These are phyloP conservation scores for Mortierella sp. DNA, from an alignment of 371 early-diverging fungal species.

Conservation along the genomic window DNA sequence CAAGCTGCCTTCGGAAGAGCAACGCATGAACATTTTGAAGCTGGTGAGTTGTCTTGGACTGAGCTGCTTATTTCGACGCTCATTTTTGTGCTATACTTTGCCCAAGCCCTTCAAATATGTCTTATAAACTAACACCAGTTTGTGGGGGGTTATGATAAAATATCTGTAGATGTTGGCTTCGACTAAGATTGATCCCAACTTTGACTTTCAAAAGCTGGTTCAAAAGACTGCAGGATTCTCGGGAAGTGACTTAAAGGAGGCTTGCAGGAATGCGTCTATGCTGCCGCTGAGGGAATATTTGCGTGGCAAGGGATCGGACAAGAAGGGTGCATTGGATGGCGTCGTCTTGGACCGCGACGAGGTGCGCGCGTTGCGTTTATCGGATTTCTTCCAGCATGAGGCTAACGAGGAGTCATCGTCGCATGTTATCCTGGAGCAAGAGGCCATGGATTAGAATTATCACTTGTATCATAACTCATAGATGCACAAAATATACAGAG, in stretches of 20 bases:
- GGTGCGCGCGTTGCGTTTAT: slow-evolving; percentile 67
- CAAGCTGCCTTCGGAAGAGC: slow-evolving; percentile 87
- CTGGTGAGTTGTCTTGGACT: slow-evolving; percentile 66
- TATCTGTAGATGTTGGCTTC: slow-evolving; percentile 74
- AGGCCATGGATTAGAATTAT: slow-evolving; percentile 27
- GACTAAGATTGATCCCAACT: slow-evolving; percentile 73
- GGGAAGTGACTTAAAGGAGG: slow-evolving; percentile 95
- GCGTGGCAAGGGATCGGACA: slow-evolving; percentile 58
- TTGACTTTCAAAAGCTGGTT: slow-evolving; percentile 83
- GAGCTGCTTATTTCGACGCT: too few species aligned
- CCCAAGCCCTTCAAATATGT: too few species aligned
- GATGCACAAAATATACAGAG: too few species aligned
- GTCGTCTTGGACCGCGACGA: slow-evolving; percentile 55
- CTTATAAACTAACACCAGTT: too few species aligned
- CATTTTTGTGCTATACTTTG: too few species aligned
- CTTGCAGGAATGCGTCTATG: slow-evolving; percentile 96
- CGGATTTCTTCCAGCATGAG: slow-evolving; percentile 71
- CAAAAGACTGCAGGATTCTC: slow-evolving; percentile 87
- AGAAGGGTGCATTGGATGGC: slow-evolving; percentile 37
- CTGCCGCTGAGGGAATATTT: slow-evolving; percentile 93
- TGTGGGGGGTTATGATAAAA: too few species aligned
- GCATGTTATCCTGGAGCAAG: slow-evolving; percentile 54
- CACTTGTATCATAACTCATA: too few species aligned
- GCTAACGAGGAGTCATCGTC: slow-evolving; percentile 52
- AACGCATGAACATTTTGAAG: slow-evolving; percentile 90